phyloP scores from a whole-genome alignment of 148 eudicot genomes.

The Linanthus parryae region DNA sequence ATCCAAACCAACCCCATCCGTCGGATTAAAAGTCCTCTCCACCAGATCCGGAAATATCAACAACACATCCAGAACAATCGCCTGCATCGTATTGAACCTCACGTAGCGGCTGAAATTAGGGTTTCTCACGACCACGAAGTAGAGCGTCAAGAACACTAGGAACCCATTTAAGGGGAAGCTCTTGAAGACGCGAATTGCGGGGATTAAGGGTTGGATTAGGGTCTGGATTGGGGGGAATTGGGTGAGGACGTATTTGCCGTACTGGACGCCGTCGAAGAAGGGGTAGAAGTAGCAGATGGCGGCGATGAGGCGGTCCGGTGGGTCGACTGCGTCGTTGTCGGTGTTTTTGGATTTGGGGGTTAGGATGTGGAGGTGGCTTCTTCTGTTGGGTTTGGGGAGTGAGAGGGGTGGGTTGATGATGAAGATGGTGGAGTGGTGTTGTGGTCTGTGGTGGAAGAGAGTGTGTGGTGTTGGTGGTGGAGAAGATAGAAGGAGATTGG shows the following conservation, averaged over 20 bases:
- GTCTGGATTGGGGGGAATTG: slow-evolving; percentile 70
- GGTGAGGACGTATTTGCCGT: slow-evolving; percentile 66
- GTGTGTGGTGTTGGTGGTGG: slow-evolving; percentile 27
- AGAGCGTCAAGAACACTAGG: slow-evolving; percentile 67
- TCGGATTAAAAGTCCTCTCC: slow-evolving; percentile 60
- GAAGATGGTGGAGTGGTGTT: slow-evolving; percentile 14
- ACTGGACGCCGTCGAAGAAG: slow-evolving; percentile 85
- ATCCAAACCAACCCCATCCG: slow-evolving; percentile 82
- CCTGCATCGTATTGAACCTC: slow-evolving; percentile 94
- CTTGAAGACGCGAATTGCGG: slow-evolving; percentile 72
- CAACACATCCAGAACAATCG: slow-evolving; percentile 76
- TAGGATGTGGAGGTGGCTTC: slow-evolving; percentile 12
- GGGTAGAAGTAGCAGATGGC: slow-evolving; percentile 88
- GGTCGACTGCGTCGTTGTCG: slow-evolving; percentile 33
- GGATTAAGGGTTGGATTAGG: slow-evolving; percentile 63
- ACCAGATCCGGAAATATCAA: slow-evolving; percentile 85
- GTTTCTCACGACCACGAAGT: slow-evolving; percentile 79
- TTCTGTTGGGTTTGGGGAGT: slow-evolving; percentile 12
- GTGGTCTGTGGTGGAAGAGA: slow-evolving; percentile 15
- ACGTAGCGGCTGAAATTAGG: slow-evolving; percentile 81
- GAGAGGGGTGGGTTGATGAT: slow-evolving; percentile 18
- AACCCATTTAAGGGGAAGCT: slow-evolving; percentile 86
- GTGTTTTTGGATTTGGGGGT: slow-evolving; percentile 31
- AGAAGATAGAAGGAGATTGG: slow-evolving; percentile 45
- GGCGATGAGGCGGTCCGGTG: slow-evolving; percentile 82